Conservation (phyloP, 306 rosid species). For the Chamaecrista fasciculata region DNA sequence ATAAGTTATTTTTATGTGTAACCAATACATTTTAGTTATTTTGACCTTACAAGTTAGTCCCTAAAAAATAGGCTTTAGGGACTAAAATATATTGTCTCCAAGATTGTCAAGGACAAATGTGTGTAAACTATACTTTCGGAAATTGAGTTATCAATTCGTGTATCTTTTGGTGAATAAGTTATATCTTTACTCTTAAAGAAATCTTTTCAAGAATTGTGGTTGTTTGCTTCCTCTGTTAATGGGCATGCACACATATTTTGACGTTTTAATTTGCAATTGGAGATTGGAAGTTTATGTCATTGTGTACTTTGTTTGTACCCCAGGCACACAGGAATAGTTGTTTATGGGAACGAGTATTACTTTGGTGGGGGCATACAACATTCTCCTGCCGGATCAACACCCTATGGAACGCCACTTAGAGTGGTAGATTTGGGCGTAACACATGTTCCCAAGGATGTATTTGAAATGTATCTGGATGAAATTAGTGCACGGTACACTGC, state of each 20-base stretch:
- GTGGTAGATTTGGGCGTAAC: conserved; percentile 79
- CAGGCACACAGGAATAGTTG: conserved; percentile 96
- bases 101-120: too few species aligned
- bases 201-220: neutral
- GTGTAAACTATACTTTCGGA: too few species aligned
- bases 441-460: conserved; percentile 84
- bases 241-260: neutral
- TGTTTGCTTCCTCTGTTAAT: neutral
- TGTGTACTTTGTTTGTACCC: neutral
- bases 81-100: too few species aligned
- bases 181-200: too few species aligned
- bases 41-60: too few species aligned
- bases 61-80: too few species aligned
- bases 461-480: conserved; percentile 83
- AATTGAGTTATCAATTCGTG: too few species aligned
- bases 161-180: too few species aligned
- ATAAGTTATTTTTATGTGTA: too few species aligned
- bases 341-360: conserved; percentile 83
- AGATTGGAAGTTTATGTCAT: neutral
- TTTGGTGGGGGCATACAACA: conserved; percentile 97
- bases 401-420: conserved; percentile 76
- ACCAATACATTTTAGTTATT: too few species aligned
- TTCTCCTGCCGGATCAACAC: conserved; percentile 65
- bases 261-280: neutral
- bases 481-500: conserved; percentile 74